These are phyloP conservation scores for Fusarium tjaetaba DNA, from an alignment of 2,329 filamentous ascomycete species.

Conservation along the genomic window DNA sequence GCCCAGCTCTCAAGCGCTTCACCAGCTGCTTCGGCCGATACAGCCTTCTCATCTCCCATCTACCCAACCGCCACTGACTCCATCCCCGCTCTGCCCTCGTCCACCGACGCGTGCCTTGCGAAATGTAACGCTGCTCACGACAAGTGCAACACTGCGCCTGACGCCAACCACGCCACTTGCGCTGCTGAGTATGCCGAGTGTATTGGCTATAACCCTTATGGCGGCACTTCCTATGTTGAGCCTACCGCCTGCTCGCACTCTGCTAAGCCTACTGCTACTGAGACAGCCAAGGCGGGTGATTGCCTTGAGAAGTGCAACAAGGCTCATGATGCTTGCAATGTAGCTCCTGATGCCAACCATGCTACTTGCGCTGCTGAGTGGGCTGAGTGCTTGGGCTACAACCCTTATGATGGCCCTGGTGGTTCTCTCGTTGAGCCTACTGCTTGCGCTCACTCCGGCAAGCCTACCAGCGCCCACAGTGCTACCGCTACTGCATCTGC, in stretches of 20 bases:
- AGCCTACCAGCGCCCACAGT: neutral
- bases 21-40: neutral
- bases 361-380: constrained; percentile 1
- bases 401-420: neutral
- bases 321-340: neutral
- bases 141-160: neutral
- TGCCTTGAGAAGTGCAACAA: neutral
- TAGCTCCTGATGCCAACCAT: neutral
- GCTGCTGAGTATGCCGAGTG: neutral
- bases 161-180: constrained; percentile 13
- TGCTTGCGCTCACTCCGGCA: neutral
- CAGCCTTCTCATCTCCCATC: neutral
- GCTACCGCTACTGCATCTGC: neutral
- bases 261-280: neutral
- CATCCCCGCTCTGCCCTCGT: neutral
- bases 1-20: constrained; percentile 5
- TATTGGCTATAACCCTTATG: neutral
- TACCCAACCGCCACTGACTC: constrained; percentile 12
- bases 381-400: neutral
- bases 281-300: neutral
- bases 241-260: constrained; percentile 11
- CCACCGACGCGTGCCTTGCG: constrained; percentile 3
- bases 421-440: neutral
- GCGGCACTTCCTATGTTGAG: neutral
- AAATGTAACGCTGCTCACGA: constrained; percentile 3